phyloP scores from a whole-genome alignment of 208 protist species.

The Tritrichomonas musculus region DNA sequence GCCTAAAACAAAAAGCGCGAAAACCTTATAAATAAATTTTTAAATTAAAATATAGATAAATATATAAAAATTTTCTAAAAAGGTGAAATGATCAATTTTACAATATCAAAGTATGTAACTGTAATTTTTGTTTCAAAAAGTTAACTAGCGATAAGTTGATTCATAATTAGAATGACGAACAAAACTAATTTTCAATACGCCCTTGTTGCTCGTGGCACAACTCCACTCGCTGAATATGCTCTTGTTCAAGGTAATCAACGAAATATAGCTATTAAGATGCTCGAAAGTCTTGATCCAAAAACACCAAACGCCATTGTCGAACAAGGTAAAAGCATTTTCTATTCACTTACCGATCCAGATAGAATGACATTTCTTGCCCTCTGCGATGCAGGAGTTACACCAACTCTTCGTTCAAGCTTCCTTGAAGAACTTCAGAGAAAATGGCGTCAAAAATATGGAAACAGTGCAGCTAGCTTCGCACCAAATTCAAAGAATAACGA shows the following conservation, averaged over 20 bases:
- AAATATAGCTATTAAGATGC: slow-evolving; percentile 22
- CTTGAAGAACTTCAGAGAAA: slow-evolving; percentile 14
- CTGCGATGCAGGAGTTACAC: neutral
- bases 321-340: neutral
- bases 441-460: slow-evolving; percentile 18
- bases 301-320: neutral
- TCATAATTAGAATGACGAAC: no score
- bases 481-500: slow-evolving; percentile 23
- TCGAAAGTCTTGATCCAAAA: slow-evolving; percentile 28
- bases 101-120: no score
- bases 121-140: no score
- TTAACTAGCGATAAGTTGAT: no score
- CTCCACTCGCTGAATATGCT: neutral
- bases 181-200: neutral
- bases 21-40: no score
- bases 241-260: neutral
- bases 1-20: no score
- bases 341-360: neutral
- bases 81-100: no score
- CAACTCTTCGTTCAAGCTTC: neutral
- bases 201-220: neutral
- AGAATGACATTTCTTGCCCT: neutral
- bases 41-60: no score
- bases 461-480: neutral
- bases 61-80: no score